Base-by-base conservation (phyloP, 495 filamentous ascomycete species). In the Talaromyces borbonicus region DNA sequence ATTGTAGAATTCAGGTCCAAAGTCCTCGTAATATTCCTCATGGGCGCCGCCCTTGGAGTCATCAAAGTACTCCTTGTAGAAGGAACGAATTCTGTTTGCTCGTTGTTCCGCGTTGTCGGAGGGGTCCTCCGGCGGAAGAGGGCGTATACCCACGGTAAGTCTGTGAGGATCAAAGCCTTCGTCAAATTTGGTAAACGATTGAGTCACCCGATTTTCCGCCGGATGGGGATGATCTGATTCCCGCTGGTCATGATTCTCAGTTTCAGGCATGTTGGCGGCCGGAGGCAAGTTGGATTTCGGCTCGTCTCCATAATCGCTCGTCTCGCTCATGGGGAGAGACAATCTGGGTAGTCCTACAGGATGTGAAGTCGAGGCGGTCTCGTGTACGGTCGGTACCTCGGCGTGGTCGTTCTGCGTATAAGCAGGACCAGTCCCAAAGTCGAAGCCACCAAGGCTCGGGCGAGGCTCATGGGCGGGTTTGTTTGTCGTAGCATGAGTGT, bases 1-100 rank as follows among this genome's bases (percentile, higher is more conserved):
- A 3, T 69, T 62, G 30, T 81, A 73, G 56, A 82, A 84, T 38
- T 78, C 74, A 12, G 75, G 52, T 38, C 80, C 79, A 54, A 81
- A 81, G 53, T 87, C 83, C 52, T 87, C 80, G 47, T 83, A 81
- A 56, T 87, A 84, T 52, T 72, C 63, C 53, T 71, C 63, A 25
- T 71, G 65, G 35, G 57, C 61, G 0, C 70, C 71, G 0, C 70
- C 71, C 58, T 83, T 85, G 15, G 76, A 80, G 19, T 95, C 90
- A 44, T 98, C 92, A 50, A 98, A 98, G 63, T 97, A 97, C 62
- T 97, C 92, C 61, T 95, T 95, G 68, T 98, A 98, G 68, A 98
- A 98, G 19, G 93, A 97, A 53, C 92, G 79, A 52, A 98, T 97
- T 18, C 93, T 79, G 66, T 95, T 96, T 49, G 92, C 92, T 59